These are phyloP conservation scores for Polyporus arcularius DNA, from an alignment of 768 basidiomycete genomes.

Conservation along the genomic window DNA sequence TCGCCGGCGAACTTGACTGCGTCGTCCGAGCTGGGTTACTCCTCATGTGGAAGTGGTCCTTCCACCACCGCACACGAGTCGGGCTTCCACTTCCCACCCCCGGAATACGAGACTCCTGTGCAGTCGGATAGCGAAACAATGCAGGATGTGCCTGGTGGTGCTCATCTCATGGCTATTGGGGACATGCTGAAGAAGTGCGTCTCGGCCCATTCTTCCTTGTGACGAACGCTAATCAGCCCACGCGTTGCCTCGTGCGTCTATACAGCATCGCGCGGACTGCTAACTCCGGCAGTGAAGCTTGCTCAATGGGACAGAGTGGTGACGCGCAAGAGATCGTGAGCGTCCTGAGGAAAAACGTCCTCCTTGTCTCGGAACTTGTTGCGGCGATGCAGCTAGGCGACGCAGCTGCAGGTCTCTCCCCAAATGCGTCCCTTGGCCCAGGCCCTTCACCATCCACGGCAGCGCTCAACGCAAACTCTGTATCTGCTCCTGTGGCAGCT, in stretches of 20 bases:
- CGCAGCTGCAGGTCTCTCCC: constrained; percentile 6
- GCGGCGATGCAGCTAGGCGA: constrained; percentile 28
- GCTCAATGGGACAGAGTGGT: constrained; percentile 28
- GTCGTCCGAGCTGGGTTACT: constrained; percentile 30
- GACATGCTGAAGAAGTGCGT: constrained; percentile 58
- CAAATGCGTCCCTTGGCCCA: constrained; percentile 19
- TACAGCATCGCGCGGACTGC: constrained; percentile 31
- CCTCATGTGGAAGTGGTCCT: constrained; percentile 28
- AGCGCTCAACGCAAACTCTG: constrained; percentile 7
- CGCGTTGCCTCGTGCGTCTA: constrained; percentile 30
- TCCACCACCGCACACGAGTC: constrained; percentile 29
- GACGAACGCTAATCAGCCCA: constrained; percentile 36
- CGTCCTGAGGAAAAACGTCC: constrained; percentile 29
- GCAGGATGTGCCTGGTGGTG: constrained; percentile 39
- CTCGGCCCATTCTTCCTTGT: constrained; percentile 32
- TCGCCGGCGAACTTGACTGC: constrained; percentile 30
- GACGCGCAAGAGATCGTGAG: constrained; percentile 29
- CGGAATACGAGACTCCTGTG: constrained; percentile 24
- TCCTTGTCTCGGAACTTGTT: constrained; percentile 30
- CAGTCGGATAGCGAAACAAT: constrained; percentile 28
- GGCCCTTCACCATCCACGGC: constrained; percentile 8
- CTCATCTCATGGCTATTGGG: constrained; percentile 52
- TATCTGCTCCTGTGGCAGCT: constrained; percentile 6
- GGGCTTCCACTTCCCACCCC: constrained; percentile 28
- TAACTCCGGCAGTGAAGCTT: constrained; percentile 30